phyloP scores from a whole-genome alignment of 2,329 filamentous ascomycete genomes.

The Cadophora sp. region DNA sequence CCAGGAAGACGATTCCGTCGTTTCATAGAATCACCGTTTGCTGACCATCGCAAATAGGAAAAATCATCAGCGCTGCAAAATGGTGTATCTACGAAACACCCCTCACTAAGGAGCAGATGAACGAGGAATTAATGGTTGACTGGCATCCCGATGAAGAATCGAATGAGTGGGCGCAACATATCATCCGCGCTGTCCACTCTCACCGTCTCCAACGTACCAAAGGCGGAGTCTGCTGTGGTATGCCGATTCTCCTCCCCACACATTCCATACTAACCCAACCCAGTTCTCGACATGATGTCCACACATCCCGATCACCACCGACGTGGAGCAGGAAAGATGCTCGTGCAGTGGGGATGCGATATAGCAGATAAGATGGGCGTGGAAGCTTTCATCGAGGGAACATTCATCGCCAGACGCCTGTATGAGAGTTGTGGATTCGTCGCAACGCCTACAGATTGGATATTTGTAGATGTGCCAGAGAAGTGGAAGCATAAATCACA shows the following conservation, averaged over 20 bases:
- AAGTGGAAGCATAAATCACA: slow-evolving; percentile 31
- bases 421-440: slow-evolving; percentile 36
- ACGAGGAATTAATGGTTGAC: slow-evolving; percentile 27
- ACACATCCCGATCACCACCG: slow-evolving; percentile 51
- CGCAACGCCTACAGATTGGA: slow-evolving; percentile 19
- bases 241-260: slow-evolving; percentile 8
- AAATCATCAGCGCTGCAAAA: slow-evolving; percentile 32
- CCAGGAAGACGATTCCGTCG: no score
- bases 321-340: slow-evolving; percentile 46
- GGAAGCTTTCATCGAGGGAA: slow-evolving; percentile 22
- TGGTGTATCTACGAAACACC: slow-evolving; percentile 29
- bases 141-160: slow-evolving; percentile 32
- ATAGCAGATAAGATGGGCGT: slow-evolving; percentile 47
- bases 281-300: slow-evolving; percentile 46
- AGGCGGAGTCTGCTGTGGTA: slow-evolving; percentile 31
- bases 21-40: neutral
- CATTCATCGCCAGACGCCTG: slow-evolving; percentile 25
- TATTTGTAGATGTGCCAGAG: slow-evolving; percentile 28
- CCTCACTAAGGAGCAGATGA: slow-evolving; percentile 28
- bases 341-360: slow-evolving; percentile 52
- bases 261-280: neutral
- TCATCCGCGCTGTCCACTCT: slow-evolving; percentile 28
- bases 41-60: slow-evolving; percentile 14
- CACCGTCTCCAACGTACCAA: slow-evolving; percentile 24
- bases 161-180: slow-evolving; percentile 31